These are phyloP conservation scores for Dovyalis caffra DNA, from an alignment of 345 rosid genomes.

Conservation along the genomic window DNA sequence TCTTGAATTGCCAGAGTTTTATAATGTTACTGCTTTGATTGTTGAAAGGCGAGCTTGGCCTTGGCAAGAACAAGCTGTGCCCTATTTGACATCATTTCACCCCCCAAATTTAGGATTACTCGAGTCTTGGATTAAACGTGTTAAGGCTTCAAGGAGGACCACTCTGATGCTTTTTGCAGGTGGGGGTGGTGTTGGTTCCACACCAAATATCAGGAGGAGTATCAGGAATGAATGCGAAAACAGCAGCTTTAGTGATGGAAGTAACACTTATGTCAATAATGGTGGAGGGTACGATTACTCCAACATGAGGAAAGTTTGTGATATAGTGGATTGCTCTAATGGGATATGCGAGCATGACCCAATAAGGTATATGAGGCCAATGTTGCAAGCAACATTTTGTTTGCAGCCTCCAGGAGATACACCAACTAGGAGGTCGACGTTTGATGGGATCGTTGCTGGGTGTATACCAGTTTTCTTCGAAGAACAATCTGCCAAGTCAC, in stretches of 20 bases:
- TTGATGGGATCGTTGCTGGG: constrained; percentile 79
- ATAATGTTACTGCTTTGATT: constrained; percentile 68
- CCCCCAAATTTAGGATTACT: constrained; percentile 60
- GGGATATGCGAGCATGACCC: constrained; percentile 94
- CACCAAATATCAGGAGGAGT: constrained; percentile 75
- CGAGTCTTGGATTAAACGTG: constrained; percentile 70
- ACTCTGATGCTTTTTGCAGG: constrained; percentile 80
- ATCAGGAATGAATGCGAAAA: constrained; percentile 73
- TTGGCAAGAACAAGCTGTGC: constrained; percentile 93
- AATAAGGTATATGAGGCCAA: constrained; percentile 69
- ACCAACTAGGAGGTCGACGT: constrained; percentile 76
- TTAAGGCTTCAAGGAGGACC: constrained; percentile 49
- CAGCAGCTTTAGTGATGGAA: constrained; percentile 3
- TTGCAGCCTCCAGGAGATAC: constrained; percentile 94
- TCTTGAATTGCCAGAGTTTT: constrained; percentile 72
- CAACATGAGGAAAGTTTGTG: constrained; percentile 40
- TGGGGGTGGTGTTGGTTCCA: constrained; percentile 62
- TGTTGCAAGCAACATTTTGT: constrained; percentile 71
- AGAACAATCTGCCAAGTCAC: constrained; percentile 66
- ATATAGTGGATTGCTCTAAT: constrained; percentile 81
- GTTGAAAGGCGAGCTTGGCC: constrained; percentile 72
- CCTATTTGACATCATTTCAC: constrained; percentile 89
- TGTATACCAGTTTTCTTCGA: constrained; percentile 95
- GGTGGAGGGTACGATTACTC: constrained; percentile 18
- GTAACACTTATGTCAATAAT: not conserved